A percentile compares a stretch with the other conserved stretches of the same genome.
Evolutionary conservation across 768 basidiomycete species (phyloP).

Genomic region (Botryobasidium botryosum): DNA sequence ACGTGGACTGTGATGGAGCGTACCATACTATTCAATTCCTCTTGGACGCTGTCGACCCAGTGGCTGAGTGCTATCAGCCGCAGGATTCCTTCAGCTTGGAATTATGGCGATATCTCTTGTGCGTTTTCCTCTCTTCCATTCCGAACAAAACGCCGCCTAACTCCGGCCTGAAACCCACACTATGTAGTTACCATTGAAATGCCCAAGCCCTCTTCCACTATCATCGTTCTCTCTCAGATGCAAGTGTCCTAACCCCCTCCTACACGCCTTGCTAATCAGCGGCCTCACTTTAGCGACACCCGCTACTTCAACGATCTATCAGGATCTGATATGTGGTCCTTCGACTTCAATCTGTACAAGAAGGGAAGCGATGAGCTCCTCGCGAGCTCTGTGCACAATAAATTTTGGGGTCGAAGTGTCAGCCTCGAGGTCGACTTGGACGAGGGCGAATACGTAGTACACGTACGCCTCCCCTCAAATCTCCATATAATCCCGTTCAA

Average conservation of each 20-base stretch:
- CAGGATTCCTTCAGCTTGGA: slow-evolving; percentile 32
- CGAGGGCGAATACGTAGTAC: slow-evolving; percentile 21
- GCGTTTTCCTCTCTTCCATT: slow-evolving; percentile 11
- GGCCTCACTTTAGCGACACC: too few species aligned
- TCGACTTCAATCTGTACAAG: slow-evolving; percentile 36
- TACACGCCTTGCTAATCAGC: too few species aligned
- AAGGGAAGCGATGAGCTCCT: slow-evolving; percentile 25
- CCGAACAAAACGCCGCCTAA: not conserved
- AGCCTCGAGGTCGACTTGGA: slow-evolving; percentile 15
- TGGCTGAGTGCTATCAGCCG: slow-evolving; percentile 31
- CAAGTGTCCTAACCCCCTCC: too few species aligned
- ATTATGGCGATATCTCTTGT: slow-evolving; percentile 39
- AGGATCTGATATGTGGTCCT: slow-evolving; percentile 28
- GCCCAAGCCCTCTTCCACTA: slow-evolving; percentile 23
- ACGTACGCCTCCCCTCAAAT: slow-evolving; percentile 12
- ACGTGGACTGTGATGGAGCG: slow-evolving; percentile 29
- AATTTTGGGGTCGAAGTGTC: slow-evolving; percentile 16
- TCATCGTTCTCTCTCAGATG: slow-evolving; percentile 39
- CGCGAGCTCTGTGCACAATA: slow-evolving; percentile 12
- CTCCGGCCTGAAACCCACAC: not conserved
- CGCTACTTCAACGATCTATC: slow-evolving; percentile 34
- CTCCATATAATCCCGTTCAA: not conserved
- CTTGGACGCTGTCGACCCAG: slow-evolving; percentile 32
- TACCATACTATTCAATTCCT: slow-evolving; percentile 30
- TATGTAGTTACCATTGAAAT: slow-evolving; percentile 30